Conservation (phyloP, 495 filamentous ascomycete genomes). For the Halenospora varia region DNA sequence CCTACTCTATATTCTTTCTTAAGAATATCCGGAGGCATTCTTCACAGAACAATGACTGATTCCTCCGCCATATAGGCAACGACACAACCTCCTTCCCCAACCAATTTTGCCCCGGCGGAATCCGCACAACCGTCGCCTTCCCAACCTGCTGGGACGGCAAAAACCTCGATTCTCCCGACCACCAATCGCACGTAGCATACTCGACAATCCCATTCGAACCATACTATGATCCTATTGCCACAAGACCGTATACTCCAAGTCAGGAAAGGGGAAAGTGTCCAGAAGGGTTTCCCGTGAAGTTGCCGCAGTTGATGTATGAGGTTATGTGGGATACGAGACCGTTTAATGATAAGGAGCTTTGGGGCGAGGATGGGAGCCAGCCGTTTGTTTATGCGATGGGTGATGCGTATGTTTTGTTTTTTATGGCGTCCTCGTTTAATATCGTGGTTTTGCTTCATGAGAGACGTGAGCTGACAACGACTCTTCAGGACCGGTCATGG, state of each 20-base stretch:
- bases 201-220: constrained; percentile 33
- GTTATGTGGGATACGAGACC: constrained; percentile 48
- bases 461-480: constrained; percentile 19
- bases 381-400: constrained; percentile 36
- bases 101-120: constrained; percentile 8
- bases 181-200: constrained; percentile 54
- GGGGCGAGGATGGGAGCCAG: constrained; percentile 35
- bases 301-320: constrained; percentile 58
- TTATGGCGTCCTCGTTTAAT: too few species aligned
- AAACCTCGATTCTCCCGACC: constrained; percentile 44
- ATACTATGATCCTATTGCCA: constrained; percentile 18
- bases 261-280: not conserved
- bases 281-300: constrained; percentile 35
- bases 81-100: constrained; percentile 3
- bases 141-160: constrained; percentile 88
- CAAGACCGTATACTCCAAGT: not conserved
- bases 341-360: constrained; percentile 40
- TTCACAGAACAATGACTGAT: too few species aligned
- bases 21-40: too few species aligned
- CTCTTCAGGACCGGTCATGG: constrained; percentile 31
- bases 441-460: constrained; percentile 23
- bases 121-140: constrained; percentile 41
- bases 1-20: too few species aligned
- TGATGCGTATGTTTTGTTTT: constrained; percentile 17
- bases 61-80: too few species aligned